Percentiles rank a stretch among this genome's conserved stretches.
phyloP scores from a whole-genome alignment of 1,139 yeast genomes.

The Taphrina confusa region DNA sequence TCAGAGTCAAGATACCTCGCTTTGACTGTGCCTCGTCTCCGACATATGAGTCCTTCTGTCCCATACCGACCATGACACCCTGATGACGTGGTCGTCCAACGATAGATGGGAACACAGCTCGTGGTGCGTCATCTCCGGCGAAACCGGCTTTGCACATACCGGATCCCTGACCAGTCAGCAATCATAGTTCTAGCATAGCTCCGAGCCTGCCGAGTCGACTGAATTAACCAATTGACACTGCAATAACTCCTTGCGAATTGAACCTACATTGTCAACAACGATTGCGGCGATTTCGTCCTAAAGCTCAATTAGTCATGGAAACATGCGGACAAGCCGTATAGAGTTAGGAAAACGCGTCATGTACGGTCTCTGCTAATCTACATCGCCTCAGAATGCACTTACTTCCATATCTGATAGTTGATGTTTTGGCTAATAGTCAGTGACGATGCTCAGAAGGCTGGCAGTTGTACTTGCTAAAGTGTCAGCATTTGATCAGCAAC shows the following conservation, averaged over 20 bases:
- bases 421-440: conserved; percentile 15
- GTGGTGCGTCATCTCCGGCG: conserved; percentile 99
- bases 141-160: conserved; percentile 61
- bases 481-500: conserved; percentile 22
- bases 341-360: background rate
- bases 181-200: too few relatives aligned
- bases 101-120: conserved; percentile 99
- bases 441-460: conserved; percentile 29
- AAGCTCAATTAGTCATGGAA: conserved; percentile 2
- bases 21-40: conserved; percentile 99
- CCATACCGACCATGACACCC: conserved; percentile 90
- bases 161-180: conserved; percentile 23
- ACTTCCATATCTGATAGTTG: conserved; percentile 23
- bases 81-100: conserved; percentile 99
- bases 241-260: too few relatives aligned
- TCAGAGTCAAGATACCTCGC: conserved; percentile 98
- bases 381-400: background rate
- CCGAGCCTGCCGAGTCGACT: background rate
- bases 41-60: conserved; percentile 98
- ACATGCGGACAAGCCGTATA: background rate
- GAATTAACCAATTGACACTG: too few relatives aligned
- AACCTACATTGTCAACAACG: conserved; percentile 35
- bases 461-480: conserved; percentile 25
- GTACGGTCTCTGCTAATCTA: background rate
- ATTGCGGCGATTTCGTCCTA: conserved; percentile 35